These are phyloP conservation scores for Colletotrichum theobromicola DNA, from an alignment of 2,329 filamentous ascomycete genomes.

Conservation along the genomic window DNA sequence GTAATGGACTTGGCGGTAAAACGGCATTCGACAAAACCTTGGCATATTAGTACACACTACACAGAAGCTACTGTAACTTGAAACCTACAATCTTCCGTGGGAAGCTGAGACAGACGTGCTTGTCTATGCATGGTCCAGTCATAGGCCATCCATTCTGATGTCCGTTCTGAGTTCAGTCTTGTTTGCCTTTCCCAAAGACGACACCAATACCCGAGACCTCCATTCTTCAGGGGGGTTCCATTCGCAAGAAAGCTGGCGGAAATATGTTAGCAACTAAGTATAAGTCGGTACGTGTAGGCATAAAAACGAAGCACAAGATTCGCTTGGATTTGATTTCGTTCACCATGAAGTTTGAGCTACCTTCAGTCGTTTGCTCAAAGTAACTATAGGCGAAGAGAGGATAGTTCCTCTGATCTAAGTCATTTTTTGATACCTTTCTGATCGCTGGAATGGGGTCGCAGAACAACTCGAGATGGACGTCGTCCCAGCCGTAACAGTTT, in stretches of 20 bases:
- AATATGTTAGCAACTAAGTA: neutral
- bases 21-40: neutral
- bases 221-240: neutral
- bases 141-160: neutral
- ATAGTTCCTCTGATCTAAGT: neutral
- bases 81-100: neutral
- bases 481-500: neutral
- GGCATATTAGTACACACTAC: neutral
- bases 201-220: neutral
- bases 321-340: neutral
- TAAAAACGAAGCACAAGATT: neutral
- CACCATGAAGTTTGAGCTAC: neutral
- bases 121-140: neutral
- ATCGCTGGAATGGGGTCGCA: neutral
- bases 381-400: too few species aligned
- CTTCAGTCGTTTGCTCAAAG: too few species aligned
- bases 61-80: fast-evolving
- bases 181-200: neutral
- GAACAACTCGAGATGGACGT: neutral
- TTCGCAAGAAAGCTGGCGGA: neutral
- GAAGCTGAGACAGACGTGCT: neutral
- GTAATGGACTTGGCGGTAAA: neutral
- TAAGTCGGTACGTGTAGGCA: neutral
- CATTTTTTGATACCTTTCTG: neutral
- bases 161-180: neutral